Base-by-base conservation (phyloP, 2,329 filamentous ascomycete species). In the Didymella keratinophila region DNA sequence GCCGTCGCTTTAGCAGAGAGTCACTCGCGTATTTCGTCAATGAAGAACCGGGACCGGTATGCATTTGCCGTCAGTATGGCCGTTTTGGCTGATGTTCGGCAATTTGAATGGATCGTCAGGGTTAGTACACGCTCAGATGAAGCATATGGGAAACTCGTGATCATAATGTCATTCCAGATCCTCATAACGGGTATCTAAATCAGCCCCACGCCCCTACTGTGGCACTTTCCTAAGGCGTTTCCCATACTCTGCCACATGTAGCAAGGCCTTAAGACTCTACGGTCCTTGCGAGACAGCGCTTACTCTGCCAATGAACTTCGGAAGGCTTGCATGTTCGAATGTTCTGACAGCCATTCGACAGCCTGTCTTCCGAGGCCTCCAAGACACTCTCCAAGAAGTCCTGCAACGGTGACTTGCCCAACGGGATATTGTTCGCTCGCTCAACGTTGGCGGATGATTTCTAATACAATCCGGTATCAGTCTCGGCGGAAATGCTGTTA, bases 391-490 rank as follows among this genome's bases (percentile, higher is more conserved):
- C 41, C 41, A 59, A 39, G 18, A 50, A 37, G 9, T 32, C 21
- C 27, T 46, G 23, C 3, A 59, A 28, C 4, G 23, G 23, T 25
- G 23, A 25, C 23, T 25, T 25, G 23, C 23, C 4, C 23, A 7
- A 25, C 23, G 3, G 23, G 23, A 25, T 25, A 25, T 25, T 25
- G 4, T 25, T 37, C 3, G 16, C 20, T 27, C 21, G 56, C 45
- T 70, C 67, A 76, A 64, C 73, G 69, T 65, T 78, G 75, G 58
- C 69, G 69, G 55, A 78, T 70, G 64, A 79, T 78, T 72, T 78
- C 75, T 79, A 83, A 71, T 83, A 83, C 23, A 82, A 73, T 53
- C 81, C 81, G 58, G 78, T 83, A 76, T 83, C 81, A 74, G 81
- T 83, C 54, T 73, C 67, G 56, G 78, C 71, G 60, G 80, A 82